Evolutionary conservation across 176 grass and related monocot genomes (phyloP), one percentile per base, ranked within the genome.

Genomic region (Lolium perenne): DNA sequence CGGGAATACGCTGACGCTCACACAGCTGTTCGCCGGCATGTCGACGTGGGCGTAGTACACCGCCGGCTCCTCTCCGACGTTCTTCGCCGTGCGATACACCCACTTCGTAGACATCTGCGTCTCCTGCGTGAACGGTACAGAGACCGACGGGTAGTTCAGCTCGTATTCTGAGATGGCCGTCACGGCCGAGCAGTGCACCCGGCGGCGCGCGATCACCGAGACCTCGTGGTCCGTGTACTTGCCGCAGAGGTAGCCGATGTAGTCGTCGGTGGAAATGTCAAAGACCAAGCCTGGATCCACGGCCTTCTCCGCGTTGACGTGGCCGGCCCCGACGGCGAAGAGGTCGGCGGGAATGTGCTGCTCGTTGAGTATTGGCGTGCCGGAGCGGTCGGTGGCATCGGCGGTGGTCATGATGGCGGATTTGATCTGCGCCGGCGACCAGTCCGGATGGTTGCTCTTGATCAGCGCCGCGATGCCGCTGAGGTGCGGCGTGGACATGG

Each of bases 371-470:
- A 88, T 85, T 2, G 85, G 76, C 21, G 23, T 66, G 3, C 86
- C 85, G 38, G 43, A 46, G 51, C 38, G 60, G 76, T 76, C 86
- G 14, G 11, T 32, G 62, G 68, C 46, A 0, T 88, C 80, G 6
- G 90, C 81, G 1, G 90, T 82, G 3, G 93, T 95, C 82, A 92
- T 95, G 47, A 95, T 90, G 15, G 93, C 93, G 0, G 90, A 95
- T 43, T 92, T 90, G 26, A 95, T 84, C 56, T 76, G 56, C 2
- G 93, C 93, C 2, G 93, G 78, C 5, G 93, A 77, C 93, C 90
- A 95, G 49, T 80, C 74, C 3, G 85, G 90, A 63, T 92, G 90
- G 26, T 45, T 69, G 76, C 50, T 69, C 61, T 88, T 91, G 82
- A 91, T 60, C 58, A 91, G 59, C 0, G 90, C 90, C 1, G 90